Conservation (phyloP, 345 rosid genomes). For the Erucastrum elatum region DNA sequence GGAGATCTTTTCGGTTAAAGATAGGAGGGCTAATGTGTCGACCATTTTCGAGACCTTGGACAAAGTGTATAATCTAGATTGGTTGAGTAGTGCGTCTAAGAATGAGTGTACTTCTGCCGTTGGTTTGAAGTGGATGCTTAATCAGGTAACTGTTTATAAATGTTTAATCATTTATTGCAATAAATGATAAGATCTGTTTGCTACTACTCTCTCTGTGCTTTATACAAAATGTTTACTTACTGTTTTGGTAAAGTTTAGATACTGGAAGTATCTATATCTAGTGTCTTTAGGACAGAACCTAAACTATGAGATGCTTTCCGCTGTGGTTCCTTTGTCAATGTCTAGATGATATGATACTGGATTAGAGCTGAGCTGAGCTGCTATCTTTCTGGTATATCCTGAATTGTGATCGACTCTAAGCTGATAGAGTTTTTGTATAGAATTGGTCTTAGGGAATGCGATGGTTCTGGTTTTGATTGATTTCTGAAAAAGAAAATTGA, state of each 20-base stretch:
- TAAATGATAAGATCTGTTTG: neutral
- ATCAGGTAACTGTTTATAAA: conserved; percentile 62
- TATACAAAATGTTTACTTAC: neutral
- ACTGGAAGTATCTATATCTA: neutral
- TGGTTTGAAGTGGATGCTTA: conserved; percentile 99
- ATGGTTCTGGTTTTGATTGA: conserved; percentile 2
- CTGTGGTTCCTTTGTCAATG: neutral
- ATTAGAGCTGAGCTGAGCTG: neutral
- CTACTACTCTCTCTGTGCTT: neutral
- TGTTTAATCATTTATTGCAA: neutral
- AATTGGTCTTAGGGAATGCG: neutral
- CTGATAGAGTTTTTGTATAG: neutral
- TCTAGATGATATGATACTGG: neutral
- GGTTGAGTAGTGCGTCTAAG: conserved; percentile 97
- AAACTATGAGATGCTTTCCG: neutral
- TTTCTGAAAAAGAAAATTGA: neutral
- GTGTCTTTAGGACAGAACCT: neutral
- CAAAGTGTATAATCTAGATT: conserved; percentile 76
- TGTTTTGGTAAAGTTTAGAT: neutral
- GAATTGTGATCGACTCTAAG: neutral
- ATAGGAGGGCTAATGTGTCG: conserved; percentile 75
- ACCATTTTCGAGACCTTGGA: conserved; percentile 80
- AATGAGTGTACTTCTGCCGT: conserved; percentile 96
- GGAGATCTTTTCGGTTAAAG: conserved; percentile 91
- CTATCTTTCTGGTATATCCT: neutral